phyloP scores from a whole-genome alignment of 306 rosid genomes.

The Gastrolobium bilobum region DNA sequence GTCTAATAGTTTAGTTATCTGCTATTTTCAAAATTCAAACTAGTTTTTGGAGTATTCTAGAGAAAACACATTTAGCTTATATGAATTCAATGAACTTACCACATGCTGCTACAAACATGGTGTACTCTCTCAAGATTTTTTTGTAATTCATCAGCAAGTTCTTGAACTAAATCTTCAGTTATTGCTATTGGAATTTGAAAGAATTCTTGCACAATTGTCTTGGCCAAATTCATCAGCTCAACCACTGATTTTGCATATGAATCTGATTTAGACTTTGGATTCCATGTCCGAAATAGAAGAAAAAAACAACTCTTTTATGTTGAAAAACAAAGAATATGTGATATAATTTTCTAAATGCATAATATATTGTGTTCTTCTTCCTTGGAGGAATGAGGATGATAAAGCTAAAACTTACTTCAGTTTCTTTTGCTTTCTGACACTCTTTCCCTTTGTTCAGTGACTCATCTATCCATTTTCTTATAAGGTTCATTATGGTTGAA shows the following conservation, averaged over 20 bases:
- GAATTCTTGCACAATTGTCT: constrained; percentile 73
- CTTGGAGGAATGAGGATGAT: neutral
- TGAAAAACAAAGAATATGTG: neutral
- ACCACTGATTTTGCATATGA: constrained; percentile 78
- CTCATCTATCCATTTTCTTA: constrained; percentile 76
- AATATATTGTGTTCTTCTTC: constrained; percentile 13
- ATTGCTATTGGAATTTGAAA: constrained; percentile 78
- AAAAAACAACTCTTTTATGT: neutral
- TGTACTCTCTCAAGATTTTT: constrained; percentile 66
- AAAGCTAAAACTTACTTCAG: constrained; percentile 67
- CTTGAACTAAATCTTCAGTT: constrained; percentile 73
- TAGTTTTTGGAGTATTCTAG: neutral
- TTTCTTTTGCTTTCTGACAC: constrained; percentile 65
- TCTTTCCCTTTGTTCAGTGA: constrained; percentile 62
- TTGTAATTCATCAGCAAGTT: constrained; percentile 72
- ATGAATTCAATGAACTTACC: constrained; percentile 46
- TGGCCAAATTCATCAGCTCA: constrained; percentile 72
- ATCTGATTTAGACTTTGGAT: constrained; percentile 91
- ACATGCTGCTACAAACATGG: constrained; percentile 76
- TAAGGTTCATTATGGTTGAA: constrained; percentile 58
- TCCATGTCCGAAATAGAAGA: constrained; percentile 77
- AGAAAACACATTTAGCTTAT: constrained; percentile 4
- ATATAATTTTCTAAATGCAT: neutral
- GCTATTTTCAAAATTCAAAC: neutral
- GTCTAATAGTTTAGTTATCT: neutral